Base-by-base conservation (phyloP, 331 rosid species). In the Cydonia oblonga region DNA sequence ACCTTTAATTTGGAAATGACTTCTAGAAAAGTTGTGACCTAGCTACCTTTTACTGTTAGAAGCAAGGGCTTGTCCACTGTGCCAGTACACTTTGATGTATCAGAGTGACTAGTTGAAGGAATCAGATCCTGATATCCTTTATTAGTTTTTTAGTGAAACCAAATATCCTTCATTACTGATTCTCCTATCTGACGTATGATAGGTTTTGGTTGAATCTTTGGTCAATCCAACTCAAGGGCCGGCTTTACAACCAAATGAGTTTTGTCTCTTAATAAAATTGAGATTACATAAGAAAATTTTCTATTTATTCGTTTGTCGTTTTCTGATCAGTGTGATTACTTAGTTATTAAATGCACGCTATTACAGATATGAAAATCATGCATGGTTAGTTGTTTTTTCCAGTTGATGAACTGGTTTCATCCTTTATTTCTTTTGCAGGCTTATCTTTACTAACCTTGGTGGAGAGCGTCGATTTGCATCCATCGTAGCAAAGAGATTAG, bases 401-500 rank as follows among this genome's bases (percentile, higher is more conserved):
- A 65, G 33, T 28, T 53, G 33, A 52, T 75, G 69, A 38, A 1
- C 42, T 30, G 69, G 40, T 38, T 81, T 22, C 65, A 73, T 62
- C 32, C 70, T 7, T 61, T 28, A n/a, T 73, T 70, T 82, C 42
- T 64, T 73, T 73, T 83, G 83, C 88, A 95, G 99, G 90, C 81
- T 95, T 81, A 91, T 95, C 53, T 91, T 95, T 80, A 89, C 97
- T 62, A 87, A 87, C 84, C 99, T 95, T 74, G 99, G 97, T 42
- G 99, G 99, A 68, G 99, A 95, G 69, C 87, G 99, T 54, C 85
- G 99, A 49, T 95, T 95, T 87, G 99, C 99, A 76, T 95, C 99
- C 46, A 88, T 95, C 81, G 99, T 95, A 81, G 97, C 99, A 35
- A 95, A 91, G 87, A 89, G 99, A 91, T 83, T 95, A 76, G 92